phyloP scores from a whole-genome alignment of 495 filamentous ascomycete species.

The Bacidia rubella region DNA sequence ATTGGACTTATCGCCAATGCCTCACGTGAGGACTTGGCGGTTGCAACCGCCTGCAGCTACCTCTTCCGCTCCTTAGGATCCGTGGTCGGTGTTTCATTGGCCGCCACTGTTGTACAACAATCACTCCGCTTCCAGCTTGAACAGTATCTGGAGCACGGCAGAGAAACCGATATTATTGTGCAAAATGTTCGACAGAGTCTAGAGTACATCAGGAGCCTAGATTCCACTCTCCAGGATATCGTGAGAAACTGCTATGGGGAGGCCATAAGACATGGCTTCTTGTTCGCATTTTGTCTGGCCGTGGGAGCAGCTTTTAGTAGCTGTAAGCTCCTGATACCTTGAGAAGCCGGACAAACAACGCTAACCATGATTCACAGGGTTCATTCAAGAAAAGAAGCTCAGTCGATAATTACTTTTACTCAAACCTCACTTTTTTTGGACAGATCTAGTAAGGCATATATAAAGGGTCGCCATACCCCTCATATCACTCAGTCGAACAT shows the following conservation, averaged over 20 bases:
- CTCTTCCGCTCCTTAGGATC: slow-evolving; percentile 76
- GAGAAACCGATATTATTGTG: slow-evolving; percentile 56
- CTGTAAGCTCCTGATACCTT: slow-evolving; percentile 10
- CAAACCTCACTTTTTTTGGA: background rate
- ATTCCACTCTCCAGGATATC: slow-evolving; percentile 41
- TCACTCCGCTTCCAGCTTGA: slow-evolving; percentile 46
- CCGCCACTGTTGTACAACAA: slow-evolving; percentile 63
- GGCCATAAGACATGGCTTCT: slow-evolving; percentile 36
- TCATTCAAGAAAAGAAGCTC: slow-evolving; percentile 20
- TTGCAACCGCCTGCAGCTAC: slow-evolving; percentile 75
- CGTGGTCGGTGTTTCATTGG: slow-evolving; percentile 56
- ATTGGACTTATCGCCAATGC: slow-evolving; percentile 53
- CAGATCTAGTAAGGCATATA: no score
- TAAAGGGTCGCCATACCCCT: no score
- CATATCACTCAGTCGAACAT: no score
- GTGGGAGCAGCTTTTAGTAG: slow-evolving; percentile 34
- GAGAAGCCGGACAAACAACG: background rate
- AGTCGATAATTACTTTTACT: background rate
- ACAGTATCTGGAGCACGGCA: slow-evolving; percentile 36
- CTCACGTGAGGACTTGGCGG: slow-evolving; percentile 52
- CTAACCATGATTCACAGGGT: slow-evolving; percentile 10
- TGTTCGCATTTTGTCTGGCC: slow-evolving; percentile 29
- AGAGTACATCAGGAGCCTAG: slow-evolving; percentile 54
- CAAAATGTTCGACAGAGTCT: slow-evolving; percentile 59
- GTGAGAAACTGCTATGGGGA: slow-evolving; percentile 59